Evolutionary conservation across 768 basidiomycete species (phyloP).

Genomic region (Termitomyces sp.): DNA sequence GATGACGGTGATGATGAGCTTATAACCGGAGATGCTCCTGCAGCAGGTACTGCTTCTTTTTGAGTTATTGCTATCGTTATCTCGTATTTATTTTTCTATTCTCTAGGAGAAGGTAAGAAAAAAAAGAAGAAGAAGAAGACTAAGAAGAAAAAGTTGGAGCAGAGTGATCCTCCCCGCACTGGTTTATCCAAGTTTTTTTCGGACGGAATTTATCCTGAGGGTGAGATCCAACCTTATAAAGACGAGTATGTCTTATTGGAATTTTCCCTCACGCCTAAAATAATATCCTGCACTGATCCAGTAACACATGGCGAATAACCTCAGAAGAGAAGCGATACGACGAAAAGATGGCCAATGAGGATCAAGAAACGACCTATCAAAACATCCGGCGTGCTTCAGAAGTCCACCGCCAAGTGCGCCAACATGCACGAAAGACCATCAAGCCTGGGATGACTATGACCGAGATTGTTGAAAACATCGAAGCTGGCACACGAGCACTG

Average conservation of each 20-base stretch:
- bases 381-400: slow-evolving; percentile 91
- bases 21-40: slow-evolving; percentile 10
- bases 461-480: slow-evolving; percentile 90
- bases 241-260: slow-evolving; percentile 63
- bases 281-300: slow-evolving; percentile 23
- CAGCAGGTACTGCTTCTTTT: slow-evolving; percentile 11
- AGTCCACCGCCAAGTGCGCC: slow-evolving; percentile 89
- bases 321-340: slow-evolving; percentile 85
- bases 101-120: slow-evolving; percentile 52
- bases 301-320: slow-evolving; percentile 83
- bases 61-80: slow-evolving; percentile 1
- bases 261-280: background rate
- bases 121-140: slow-evolving; percentile 96
- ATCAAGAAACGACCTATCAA: slow-evolving; percentile 82
- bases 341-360: slow-evolving; percentile 74
- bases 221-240: slow-evolving; percentile 87
- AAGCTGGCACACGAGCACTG: slow-evolving; percentile 84
- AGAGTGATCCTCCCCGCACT: slow-evolving; percentile 89
- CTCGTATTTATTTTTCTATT: background rate
- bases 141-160: slow-evolving; percentile 76
- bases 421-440: slow-evolving; percentile 75
- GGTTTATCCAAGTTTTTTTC: slow-evolving; percentile 87
- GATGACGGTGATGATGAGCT: slow-evolving; percentile 19
- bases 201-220: slow-evolving; percentile 83
- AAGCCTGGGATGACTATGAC: slow-evolving; percentile 92